Conservation (phyloP, 805 yeast species). For the Suhomyces sp. region DNA sequence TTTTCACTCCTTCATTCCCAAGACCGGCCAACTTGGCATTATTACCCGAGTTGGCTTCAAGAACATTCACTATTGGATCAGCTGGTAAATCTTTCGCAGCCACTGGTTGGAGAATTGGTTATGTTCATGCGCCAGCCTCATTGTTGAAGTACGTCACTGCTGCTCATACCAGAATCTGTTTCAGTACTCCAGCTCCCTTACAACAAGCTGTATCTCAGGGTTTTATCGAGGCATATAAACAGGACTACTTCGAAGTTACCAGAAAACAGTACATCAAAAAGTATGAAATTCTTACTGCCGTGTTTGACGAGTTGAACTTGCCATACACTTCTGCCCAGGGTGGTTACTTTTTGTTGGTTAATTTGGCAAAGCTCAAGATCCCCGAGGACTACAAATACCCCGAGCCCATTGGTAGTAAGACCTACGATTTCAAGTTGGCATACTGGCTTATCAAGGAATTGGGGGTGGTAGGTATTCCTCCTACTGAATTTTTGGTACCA, state of each 20-base stretch:
- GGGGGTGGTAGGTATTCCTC: slow-evolving; percentile 96
- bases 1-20: slow-evolving; percentile 65
- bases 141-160: slow-evolving; percentile 75
- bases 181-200: slow-evolving; percentile 84
- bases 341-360: slow-evolving; percentile 88
- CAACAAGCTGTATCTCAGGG: slow-evolving; percentile 91
- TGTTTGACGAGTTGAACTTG: slow-evolving; percentile 81
- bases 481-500: slow-evolving; percentile 84
- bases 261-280: slow-evolving; percentile 67
- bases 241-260: slow-evolving; percentile 67
- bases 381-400: slow-evolving; percentile 76
- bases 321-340: slow-evolving; percentile 94
- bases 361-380: slow-evolving; percentile 75
- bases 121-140: slow-evolving; percentile 87
- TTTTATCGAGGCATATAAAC: slow-evolving; percentile 55
- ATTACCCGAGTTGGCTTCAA: slow-evolving; percentile 67
- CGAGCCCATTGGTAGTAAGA: slow-evolving; percentile 59
- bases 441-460: slow-evolving; percentile 90
- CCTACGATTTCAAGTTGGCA: slow-evolving; percentile 84
- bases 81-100: slow-evolving; percentile 99
- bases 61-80: slow-evolving; percentile 89
- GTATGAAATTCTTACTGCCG: slow-evolving; percentile 66
- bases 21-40: slow-evolving; percentile 73
- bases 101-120: slow-evolving; percentile 98
- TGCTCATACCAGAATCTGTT: slow-evolving; percentile 94